Evolutionary conservation across 2,329 filamentous ascomycete species (phyloP).

Genomic region (Hymenoscyphus fraxineus): DNA sequence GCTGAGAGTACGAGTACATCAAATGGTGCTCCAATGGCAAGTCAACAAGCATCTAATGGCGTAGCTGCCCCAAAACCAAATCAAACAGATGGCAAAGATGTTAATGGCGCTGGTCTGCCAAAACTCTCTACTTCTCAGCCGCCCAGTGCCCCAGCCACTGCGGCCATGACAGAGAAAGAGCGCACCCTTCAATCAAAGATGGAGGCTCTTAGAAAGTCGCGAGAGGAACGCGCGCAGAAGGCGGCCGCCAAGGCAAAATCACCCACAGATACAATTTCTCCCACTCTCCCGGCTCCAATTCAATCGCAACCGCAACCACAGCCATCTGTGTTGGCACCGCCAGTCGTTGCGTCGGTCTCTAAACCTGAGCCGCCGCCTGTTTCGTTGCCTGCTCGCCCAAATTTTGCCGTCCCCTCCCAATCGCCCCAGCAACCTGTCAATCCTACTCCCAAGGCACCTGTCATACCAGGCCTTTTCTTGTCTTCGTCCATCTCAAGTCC

Average conservation of each 20-base stretch:
- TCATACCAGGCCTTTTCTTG: conserved; percentile 32
- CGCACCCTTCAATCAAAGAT: conserved; percentile 72
- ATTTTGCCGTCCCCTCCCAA: not conserved
- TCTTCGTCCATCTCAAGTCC: conserved; percentile 13
- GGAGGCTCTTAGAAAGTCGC: conserved; percentile 64
- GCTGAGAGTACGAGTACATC: not conserved
- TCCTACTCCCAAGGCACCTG: conserved; percentile 8
- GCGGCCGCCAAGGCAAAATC: conserved; percentile 33
- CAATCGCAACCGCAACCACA: conserved; percentile 12
- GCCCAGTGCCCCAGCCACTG: conserved; percentile 10
- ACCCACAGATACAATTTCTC: conserved; percentile 13
- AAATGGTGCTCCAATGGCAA: not conserved
- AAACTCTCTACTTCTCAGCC: conserved; percentile 7
- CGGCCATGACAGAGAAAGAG: conserved; percentile 63
- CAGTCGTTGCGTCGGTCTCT: not conserved
- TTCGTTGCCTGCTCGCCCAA: not conserved
- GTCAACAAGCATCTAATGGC: conserved; percentile 1
- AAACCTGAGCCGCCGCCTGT: not conserved
- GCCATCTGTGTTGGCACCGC: not conserved
- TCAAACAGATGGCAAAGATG: conserved; percentile 54
- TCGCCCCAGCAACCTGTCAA: not conserved
- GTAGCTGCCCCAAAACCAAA: not conserved
- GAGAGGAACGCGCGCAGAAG: conserved; percentile 43
- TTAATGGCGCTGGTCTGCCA: conserved; percentile 1
- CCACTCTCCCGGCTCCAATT: conserved; percentile 9